phyloP scores from a whole-genome alignment of 257 asterid species.

The Ajuga chamaepitys region DNA sequence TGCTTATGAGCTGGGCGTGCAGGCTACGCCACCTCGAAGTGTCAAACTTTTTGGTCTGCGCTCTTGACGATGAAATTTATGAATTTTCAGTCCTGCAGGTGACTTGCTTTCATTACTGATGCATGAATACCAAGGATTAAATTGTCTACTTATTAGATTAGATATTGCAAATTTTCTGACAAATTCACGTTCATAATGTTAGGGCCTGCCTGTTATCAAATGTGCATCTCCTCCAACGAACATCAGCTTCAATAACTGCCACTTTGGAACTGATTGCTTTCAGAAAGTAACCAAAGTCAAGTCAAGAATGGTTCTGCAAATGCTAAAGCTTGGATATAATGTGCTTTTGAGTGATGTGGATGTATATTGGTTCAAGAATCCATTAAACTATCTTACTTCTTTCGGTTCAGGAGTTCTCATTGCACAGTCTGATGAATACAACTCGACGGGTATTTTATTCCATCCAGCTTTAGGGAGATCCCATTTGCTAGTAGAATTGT shows the following conservation, averaged over 20 bases:
- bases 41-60: slow-evolving; percentile 64
- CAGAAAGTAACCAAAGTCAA: slow-evolving; percentile 88
- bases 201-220: slow-evolving; percentile 87
- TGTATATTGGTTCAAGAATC: slow-evolving; percentile 57
- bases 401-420: slow-evolving; percentile 72
- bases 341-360: slow-evolving; percentile 42
- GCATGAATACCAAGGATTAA: background rate
- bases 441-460: slow-evolving; percentile 43
- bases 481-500: background rate
- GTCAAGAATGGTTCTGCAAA: slow-evolving; percentile 80
- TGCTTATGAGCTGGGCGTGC: slow-evolving; percentile 98
- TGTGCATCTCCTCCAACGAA: slow-evolving; percentile 50
- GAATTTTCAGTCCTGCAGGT: slow-evolving; percentile 82
- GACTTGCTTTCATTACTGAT: slow-evolving; percentile 8
- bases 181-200: slow-evolving; percentile 12
- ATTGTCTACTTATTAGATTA: background rate
- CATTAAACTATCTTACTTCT: slow-evolving; percentile 60
- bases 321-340: slow-evolving; percentile 64
- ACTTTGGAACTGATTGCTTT: slow-evolving; percentile 91
- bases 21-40: slow-evolving; percentile 56
- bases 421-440: slow-evolving; percentile 89
- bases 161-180: background rate
- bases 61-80: slow-evolving; percentile 69
- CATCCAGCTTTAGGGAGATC: background rate
- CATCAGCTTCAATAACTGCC: slow-evolving; percentile 85